Evolutionary conservation across 495 filamentous ascomycete genomes (phyloP).

Genomic region (Tuber calosporum): DNA sequence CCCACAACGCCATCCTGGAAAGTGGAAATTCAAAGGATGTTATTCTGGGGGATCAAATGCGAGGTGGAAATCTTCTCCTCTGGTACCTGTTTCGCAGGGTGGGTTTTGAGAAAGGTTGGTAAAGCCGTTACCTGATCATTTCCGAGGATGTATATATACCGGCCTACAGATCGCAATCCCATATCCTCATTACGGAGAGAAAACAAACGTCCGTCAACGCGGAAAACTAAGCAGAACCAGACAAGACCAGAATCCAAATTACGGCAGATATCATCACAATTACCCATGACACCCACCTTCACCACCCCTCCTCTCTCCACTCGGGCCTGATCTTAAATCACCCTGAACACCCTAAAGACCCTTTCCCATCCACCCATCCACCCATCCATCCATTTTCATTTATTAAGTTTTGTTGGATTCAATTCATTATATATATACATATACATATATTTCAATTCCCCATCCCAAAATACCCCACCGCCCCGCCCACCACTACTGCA

Average conservation of each 20-base stretch:
- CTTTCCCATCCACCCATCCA: not conserved
- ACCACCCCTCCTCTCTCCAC: not conserved
- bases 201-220: not conserved
- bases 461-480: too few relatives aligned
- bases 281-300: not conserved
- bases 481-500: too few relatives aligned
- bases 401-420: not conserved
- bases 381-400: not conserved
- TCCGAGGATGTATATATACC: not conserved
- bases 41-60: conserved; percentile 77
- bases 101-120: not conserved
- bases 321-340: not conserved
- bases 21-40: conserved; percentile 71
- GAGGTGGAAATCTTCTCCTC: conserved; percentile 69
- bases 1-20: conserved; percentile 47
- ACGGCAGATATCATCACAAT: not conserved
- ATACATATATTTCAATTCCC: too few relatives aligned
- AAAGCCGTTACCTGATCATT: not conserved
- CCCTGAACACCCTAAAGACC: not conserved
- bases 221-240: not conserved
- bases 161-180: not conserved
- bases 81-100: conserved; percentile 33
- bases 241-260: not conserved
- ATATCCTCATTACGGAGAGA: not conserved
- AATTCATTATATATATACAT: too few relatives aligned